Conservation (phyloP, 257 asterid species). For the Jacaranda copaia region DNA sequence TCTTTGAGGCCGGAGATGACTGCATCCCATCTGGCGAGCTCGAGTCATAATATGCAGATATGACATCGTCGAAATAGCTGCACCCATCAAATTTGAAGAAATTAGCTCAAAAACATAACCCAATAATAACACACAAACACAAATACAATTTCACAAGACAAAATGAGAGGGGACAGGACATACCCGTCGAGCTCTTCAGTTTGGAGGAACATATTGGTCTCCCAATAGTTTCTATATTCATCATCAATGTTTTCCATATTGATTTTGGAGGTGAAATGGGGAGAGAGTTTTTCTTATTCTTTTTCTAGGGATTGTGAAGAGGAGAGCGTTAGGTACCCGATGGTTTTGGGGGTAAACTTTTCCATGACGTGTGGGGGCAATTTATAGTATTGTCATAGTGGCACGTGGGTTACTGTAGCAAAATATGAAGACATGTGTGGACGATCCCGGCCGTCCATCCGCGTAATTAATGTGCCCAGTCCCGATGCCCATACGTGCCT, state of each 20-base stretch:
- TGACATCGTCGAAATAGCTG: slow-evolving; percentile 64
- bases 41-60: slow-evolving; percentile 68
- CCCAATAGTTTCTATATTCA: slow-evolving; percentile 61
- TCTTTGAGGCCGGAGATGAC: slow-evolving; percentile 64
- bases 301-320: background rate
- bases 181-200: slow-evolving; percentile 65
- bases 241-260: slow-evolving; percentile 58
- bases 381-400: background rate
- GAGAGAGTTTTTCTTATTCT: slow-evolving; percentile 17
- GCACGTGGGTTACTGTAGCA: background rate
- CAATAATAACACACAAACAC: background rate
- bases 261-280: background rate
- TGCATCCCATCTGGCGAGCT: slow-evolving; percentile 75
- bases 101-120: background rate
- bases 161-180: no score
- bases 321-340: no score
- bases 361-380: background rate
- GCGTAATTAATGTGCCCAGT: background rate
- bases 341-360: no score
- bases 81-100: background rate
- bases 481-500: no score
- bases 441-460: background rate
- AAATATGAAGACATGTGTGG: background rate
- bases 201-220: slow-evolving; percentile 62
- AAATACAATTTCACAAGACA: no score